A percentile compares a stretch with the other conserved stretches of the same genome.
These are phyloP conservation scores for Xylaria cubensis DNA, from an alignment of 495 filamentous ascomycete species.

Conservation along the genomic window DNA sequence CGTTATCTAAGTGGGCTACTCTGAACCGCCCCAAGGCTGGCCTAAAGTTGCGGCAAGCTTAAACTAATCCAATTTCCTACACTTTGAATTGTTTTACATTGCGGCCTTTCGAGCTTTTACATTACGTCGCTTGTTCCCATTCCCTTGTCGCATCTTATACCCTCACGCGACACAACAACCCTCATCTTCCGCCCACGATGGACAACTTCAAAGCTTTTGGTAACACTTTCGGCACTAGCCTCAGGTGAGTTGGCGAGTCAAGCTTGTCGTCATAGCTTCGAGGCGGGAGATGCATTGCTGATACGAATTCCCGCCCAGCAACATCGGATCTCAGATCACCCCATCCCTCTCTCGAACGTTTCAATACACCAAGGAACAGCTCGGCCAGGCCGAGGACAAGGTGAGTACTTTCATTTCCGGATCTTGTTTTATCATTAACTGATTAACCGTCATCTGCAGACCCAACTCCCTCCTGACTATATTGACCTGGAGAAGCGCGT, in stretches of 20 bases:
- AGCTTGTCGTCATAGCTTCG: slow-evolving; percentile 18
- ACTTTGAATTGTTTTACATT: slow-evolving; percentile 10
- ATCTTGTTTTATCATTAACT: neutral
- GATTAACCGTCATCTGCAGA: slow-evolving; percentile 56
- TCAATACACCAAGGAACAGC: slow-evolving; percentile 95
- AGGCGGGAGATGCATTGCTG: slow-evolving; percentile 16
- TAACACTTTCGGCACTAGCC: slow-evolving; percentile 53
- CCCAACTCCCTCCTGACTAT: slow-evolving; percentile 95
- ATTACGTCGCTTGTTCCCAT: slow-evolving; percentile 7
- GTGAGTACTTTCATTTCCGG: slow-evolving; percentile 47
- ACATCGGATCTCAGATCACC: slow-evolving; percentile 65
- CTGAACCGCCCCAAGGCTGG: neutral
- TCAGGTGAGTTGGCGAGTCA: slow-evolving; percentile 35
- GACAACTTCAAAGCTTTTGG: slow-evolving; percentile 72
- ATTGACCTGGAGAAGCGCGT: slow-evolving; percentile 98
- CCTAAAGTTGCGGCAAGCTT: slow-evolving; percentile 10
- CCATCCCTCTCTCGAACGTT: slow-evolving; percentile 93
- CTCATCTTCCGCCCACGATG: slow-evolving; percentile 51
- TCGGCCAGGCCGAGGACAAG: slow-evolving; percentile 95
- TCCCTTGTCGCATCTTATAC: neutral
- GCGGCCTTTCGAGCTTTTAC: neutral
- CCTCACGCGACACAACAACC: slow-evolving; percentile 1
- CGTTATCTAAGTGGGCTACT: neutral
- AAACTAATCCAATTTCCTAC: neutral
- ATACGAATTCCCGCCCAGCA: slow-evolving; percentile 41